Evolutionary conservation across 495 filamentous ascomycete species (phyloP).

Genomic region (Talaromyces trachyspermus): DNA sequence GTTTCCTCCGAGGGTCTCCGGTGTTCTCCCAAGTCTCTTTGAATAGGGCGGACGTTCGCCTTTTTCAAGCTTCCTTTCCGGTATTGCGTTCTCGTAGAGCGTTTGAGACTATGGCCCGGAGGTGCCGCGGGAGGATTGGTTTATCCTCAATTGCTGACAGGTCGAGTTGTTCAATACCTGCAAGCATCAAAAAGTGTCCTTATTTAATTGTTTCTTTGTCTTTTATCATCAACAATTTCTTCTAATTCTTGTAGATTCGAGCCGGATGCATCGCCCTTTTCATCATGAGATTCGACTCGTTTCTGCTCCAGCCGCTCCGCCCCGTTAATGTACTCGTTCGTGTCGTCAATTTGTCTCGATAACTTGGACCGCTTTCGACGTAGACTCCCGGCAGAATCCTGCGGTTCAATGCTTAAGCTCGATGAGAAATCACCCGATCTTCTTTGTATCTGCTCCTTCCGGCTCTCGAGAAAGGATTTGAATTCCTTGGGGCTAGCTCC

Average conservation of each 20-base stretch:
- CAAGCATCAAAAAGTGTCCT: conserved; percentile 22
- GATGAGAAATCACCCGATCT: conserved; percentile 64
- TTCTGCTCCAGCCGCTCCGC: conserved; percentile 77
- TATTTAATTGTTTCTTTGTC: conserved; percentile 50
- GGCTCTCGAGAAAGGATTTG: conserved; percentile 90
- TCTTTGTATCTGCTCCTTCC: conserved; percentile 79
- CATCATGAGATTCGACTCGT: conserved; percentile 49
- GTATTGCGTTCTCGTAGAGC: conserved; percentile 90
- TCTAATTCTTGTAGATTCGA: conserved; percentile 64
- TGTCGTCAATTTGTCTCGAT: conserved; percentile 79
- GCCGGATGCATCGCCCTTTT: conserved; percentile 49
- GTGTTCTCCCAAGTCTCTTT: conserved; percentile 57
- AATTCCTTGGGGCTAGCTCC: conserved; percentile 95
- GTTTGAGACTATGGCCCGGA: conserved; percentile 68
- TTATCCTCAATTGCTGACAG: conserved; percentile 62
- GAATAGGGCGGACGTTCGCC: conserved; percentile 71
- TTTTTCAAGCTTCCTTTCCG: conserved; percentile 78
- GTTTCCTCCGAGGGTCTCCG: conserved; percentile 36
- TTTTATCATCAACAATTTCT: conserved; percentile 72
- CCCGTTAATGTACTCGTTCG: conserved; percentile 74
- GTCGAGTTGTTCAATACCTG: conserved; percentile 38
- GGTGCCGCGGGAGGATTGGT: conserved; percentile 74
- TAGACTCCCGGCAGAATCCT: conserved; percentile 55
- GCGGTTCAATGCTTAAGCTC: conserved; percentile 53
- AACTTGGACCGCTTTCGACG: conserved; percentile 93